Base-by-base conservation (phyloP, 164 flowering plant genomes). In the Chimonanthus salicifolius region DNA sequence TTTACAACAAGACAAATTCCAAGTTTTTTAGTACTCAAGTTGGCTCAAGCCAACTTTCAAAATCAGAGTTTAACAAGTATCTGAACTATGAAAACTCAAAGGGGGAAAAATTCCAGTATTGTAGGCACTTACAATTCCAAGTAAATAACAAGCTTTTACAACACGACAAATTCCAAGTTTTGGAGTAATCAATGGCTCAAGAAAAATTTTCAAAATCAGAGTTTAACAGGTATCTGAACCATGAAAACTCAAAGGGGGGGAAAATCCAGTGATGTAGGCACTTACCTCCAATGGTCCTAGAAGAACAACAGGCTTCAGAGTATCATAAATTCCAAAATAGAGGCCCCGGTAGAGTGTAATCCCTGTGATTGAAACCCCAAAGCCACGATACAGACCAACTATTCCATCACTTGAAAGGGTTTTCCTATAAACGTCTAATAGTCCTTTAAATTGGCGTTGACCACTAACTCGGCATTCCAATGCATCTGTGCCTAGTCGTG, bases 281-380 rank as follows among this genome's bases (percentile, higher is more conserved):
- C 72, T 80, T 73, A 92, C 99, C 96, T 94, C 90, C 6, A 92
- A 78, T 50, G 91, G 84, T 21, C 99, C 98, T 46, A 92, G 91
- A 84, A 96, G 83, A 76, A 96, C 84, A 68, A 90, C 79, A 49
- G 97, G 99, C 81, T 94, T 96, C 89, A 94, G 45, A 7, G 92
- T 87, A 85, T 96, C 98, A 80, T 94, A 96, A 48, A 96, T 80
- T 69, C 99, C 99, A 80, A 96, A 94, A 74, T 94, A 96, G 90
- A 96, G 81, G 62, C 99, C 99, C 44, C 99, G 83, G 72, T 96
- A 94, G 54, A 96, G 78, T 71, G 98, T 90, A 62, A 94, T 94
- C 69, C 99, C 99, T 65, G 87, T n/a, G 49, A 92, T 92, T 73
- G 98, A 94, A 78, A 83, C 92, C n/a, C 97, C 86, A 78, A 96